Evolutionary conservation across 345 rosid genomes (phyloP).

Genomic region (Euclidium syriacum): DNA sequence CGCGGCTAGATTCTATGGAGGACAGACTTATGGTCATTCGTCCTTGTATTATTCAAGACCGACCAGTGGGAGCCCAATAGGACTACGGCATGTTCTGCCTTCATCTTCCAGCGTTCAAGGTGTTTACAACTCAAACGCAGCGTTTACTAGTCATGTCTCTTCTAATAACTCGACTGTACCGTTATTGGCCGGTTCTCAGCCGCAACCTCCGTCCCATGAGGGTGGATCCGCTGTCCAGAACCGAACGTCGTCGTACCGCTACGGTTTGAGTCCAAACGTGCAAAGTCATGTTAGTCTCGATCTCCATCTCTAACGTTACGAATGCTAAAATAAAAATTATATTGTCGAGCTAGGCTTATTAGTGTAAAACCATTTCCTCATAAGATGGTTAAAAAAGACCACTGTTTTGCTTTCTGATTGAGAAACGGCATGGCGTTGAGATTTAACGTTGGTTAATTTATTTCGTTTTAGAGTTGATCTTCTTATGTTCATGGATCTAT

Average conservation of each 20-base stretch:
- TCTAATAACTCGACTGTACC: conserved; percentile 8
- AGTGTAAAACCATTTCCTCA: too few species aligned
- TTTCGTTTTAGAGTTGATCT: not conserved
- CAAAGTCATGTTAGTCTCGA: conserved; percentile 38
- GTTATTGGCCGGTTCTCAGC: conserved; percentile 16
- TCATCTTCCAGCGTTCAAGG: conserved; percentile 10
- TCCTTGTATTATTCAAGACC: not conserved
- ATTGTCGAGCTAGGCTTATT: too few species aligned
- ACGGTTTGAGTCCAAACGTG: conserved; percentile 16
- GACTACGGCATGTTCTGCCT: conserved; percentile 13
- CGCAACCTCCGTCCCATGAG: not conserved
- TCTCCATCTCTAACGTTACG: conserved; percentile 28
- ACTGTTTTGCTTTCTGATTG: not conserved
- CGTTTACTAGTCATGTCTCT: not conserved
- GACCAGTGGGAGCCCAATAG: conserved; percentile 18
- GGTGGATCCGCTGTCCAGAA: conserved; percentile 18
- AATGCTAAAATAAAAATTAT: not conserved
- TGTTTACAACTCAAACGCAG: conserved; percentile 14
- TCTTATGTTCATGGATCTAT: not conserved
- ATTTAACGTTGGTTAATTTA: not conserved
- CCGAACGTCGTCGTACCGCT: conserved; percentile 8
- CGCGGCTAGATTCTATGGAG: conserved; percentile 8
- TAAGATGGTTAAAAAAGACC: too few species aligned
- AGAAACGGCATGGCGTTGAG: conserved; percentile 8
- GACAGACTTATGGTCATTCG: not conserved